phyloP scores from a whole-genome alignment of 108 stramenopile species.

The Cyclotella cryptica region DNA sequence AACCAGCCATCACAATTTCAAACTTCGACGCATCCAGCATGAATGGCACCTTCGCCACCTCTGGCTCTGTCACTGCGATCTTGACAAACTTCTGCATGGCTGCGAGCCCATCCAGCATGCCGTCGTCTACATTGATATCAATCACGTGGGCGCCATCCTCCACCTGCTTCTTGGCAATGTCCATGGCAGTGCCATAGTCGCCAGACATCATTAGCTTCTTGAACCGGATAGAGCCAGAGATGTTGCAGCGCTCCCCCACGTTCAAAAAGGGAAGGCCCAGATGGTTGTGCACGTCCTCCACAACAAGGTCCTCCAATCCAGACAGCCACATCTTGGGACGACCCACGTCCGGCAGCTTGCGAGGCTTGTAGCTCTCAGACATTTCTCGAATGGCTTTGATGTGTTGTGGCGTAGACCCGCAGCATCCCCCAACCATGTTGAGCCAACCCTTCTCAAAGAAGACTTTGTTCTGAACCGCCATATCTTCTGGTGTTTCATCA shows the following conservation, averaged over 20 bases:
- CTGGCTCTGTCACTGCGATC: slow-evolving; percentile 98
- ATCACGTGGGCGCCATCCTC: slow-evolving; percentile 98
- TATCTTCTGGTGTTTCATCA: slow-evolving; percentile 96
- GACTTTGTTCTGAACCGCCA: slow-evolving; percentile 91
- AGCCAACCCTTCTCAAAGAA: slow-evolving; percentile 95
- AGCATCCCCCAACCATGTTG: slow-evolving; percentile 99
- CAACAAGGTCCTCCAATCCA: slow-evolving; percentile 94
- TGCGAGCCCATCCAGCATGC: slow-evolving; percentile 96
- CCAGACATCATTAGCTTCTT: slow-evolving; percentile 98
- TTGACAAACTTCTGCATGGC: slow-evolving; percentile 99
- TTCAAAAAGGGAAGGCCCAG: slow-evolving; percentile 95
- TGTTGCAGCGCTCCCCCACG: slow-evolving; percentile 98
- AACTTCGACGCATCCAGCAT: slow-evolving; percentile 99
- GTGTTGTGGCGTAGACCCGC: slow-evolving; percentile 97
- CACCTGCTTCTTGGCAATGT: slow-evolving; percentile 98
- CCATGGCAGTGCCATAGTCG: slow-evolving; percentile 96
- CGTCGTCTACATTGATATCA: slow-evolving; percentile 99
- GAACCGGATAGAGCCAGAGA: slow-evolving; percentile 94
- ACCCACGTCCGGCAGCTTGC: slow-evolving; percentile 84
- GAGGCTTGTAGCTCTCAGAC: slow-evolving; percentile 69
- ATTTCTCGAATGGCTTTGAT: slow-evolving; percentile 90
- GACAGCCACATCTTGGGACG: slow-evolving; percentile 97
- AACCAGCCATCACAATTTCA: slow-evolving; percentile 93
- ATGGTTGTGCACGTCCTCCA: slow-evolving; percentile 93
- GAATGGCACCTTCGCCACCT: slow-evolving; percentile 96